A percentile compares a stretch with the other conserved stretches of the same genome.
Conservation (phyloP, 306 rosid species). For the Dalbergia oliveri region DNA sequence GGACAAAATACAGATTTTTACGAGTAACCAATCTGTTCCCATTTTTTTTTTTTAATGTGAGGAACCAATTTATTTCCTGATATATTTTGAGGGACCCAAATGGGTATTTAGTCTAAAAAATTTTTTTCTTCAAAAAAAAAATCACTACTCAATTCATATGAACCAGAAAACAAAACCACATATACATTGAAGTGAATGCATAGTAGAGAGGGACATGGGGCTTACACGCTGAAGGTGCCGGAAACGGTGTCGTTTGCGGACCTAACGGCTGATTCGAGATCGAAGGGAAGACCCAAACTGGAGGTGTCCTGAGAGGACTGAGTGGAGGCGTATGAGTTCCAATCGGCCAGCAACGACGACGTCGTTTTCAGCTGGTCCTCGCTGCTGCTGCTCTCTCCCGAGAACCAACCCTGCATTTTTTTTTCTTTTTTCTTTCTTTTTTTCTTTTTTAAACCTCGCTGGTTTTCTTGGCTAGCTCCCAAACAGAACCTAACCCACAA, state of each 20-base stretch:
- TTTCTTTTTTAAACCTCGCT: background rate
- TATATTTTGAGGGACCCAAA: too few species aligned
- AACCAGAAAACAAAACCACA: background rate
- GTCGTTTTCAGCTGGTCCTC: conserved; percentile 58
- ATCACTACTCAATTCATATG: background rate
- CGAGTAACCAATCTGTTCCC: too few species aligned
- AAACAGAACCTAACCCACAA: background rate
- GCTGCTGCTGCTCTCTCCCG: conserved; percentile 48
- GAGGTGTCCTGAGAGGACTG: conserved; percentile 64
- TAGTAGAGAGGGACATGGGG: background rate
- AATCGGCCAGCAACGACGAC: conserved; percentile 81
- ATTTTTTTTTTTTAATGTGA: too few species aligned
- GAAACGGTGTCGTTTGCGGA: conserved; percentile 94
- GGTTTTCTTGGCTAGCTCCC: background rate
- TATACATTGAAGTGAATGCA: conserved; percentile 27
- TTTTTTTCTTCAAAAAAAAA: too few species aligned
- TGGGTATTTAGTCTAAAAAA: too few species aligned
- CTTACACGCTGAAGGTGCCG: conserved; percentile 93
- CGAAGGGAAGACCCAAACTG: conserved; percentile 63
- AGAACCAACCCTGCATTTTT: conserved; percentile 90
- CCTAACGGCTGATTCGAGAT: conserved; percentile 95
- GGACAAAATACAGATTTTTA: too few species aligned
- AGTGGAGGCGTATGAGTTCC: conserved; percentile 87
- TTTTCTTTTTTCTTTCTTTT: background rate
- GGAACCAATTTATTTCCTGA: too few species aligned